Evolutionary conservation across 2,329 filamentous ascomycete species (phyloP).

Genomic region (Aureobasidium sp.): DNA sequence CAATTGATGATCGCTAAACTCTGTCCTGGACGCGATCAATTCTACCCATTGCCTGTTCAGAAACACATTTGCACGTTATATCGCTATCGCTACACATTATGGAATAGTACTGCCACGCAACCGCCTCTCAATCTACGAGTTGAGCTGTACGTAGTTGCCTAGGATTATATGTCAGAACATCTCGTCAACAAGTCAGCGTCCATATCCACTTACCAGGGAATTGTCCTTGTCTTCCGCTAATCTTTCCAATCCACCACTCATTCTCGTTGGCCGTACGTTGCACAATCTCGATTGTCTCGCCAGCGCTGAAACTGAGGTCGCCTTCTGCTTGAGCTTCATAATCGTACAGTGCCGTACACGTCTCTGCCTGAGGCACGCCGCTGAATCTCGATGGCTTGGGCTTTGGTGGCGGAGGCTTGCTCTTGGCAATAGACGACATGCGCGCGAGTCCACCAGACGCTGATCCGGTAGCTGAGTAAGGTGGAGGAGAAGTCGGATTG

Average conservation of each 20-base stretch:
- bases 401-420: slow-evolving; percentile 45
- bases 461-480: slow-evolving; percentile 29
- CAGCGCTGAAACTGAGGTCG: slow-evolving; percentile 81
- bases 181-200: not conserved
- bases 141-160: slow-evolving; percentile 13
- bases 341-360: slow-evolving; percentile 86
- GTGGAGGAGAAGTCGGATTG: slow-evolving; percentile 32
- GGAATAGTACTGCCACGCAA: not conserved
- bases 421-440: slow-evolving; percentile 21
- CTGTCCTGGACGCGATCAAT: not conserved
- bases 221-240: slow-evolving; percentile 76
- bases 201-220: slow-evolving; percentile 69
- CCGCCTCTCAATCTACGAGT: not conserved
- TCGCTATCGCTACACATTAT: slow-evolving; percentile 4
- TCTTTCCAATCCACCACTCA: slow-evolving; percentile 90
- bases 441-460: not conserved
- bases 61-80: slow-evolving; percentile 1
- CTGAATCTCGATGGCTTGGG: slow-evolving; percentile 66
- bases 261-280: slow-evolving; percentile 81
- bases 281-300: slow-evolving; percentile 85
- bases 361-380: slow-evolving; percentile 60
- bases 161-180: not conserved
- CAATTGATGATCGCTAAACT: not conserved
- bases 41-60: not conserved
- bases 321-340: slow-evolving; percentile 94